phyloP scores from a whole-genome alignment of 805 yeast genomes.

The Clavispora vitiphila region DNA sequence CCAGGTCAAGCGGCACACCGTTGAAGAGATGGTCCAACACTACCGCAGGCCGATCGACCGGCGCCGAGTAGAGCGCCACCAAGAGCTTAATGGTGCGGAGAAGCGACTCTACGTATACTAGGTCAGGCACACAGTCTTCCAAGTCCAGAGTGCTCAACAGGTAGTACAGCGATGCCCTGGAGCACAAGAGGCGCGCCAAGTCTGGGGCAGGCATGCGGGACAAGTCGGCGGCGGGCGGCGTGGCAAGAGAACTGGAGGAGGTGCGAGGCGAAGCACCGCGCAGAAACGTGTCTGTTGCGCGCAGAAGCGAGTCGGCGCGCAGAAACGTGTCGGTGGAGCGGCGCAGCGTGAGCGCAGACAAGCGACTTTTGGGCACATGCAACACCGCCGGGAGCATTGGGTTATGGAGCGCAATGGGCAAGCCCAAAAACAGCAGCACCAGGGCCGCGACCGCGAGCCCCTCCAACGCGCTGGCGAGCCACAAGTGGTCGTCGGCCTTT shows the following conservation, averaged over 20 bases:
- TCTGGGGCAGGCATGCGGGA: conserved; percentile 27
- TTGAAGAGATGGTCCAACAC: conserved; percentile 44
- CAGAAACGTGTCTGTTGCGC: conserved; percentile 30
- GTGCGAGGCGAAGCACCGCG: conserved; percentile 33
- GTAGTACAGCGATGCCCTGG: conserved; percentile 25
- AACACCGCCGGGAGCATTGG: conserved; percentile 29
- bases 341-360: conserved; percentile 37
- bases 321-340: conserved; percentile 31
- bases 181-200: conserved; percentile 25
- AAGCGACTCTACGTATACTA: conserved; percentile 69
- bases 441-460: conserved; percentile 66
- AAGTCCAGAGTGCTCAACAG: conserved; percentile 47
- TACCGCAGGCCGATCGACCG: conserved; percentile 31
- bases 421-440: conserved; percentile 52
- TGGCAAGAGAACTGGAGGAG: conserved; percentile 19
- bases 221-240: conserved; percentile 24
- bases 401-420: conserved; percentile 46
- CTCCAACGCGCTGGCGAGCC: conserved; percentile 89
- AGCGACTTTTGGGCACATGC: conserved; percentile 27
- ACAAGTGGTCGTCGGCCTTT: conserved; percentile 66
- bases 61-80: conserved; percentile 46
- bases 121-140: conserved; percentile 77
- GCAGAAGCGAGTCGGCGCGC: conserved; percentile 42
- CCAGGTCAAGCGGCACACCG: conserved; percentile 1
- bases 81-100: conserved; percentile 60